Evolutionary conservation across 2,329 filamentous ascomycete genomes (phyloP).

Genomic region (Fusarium sp.): DNA sequence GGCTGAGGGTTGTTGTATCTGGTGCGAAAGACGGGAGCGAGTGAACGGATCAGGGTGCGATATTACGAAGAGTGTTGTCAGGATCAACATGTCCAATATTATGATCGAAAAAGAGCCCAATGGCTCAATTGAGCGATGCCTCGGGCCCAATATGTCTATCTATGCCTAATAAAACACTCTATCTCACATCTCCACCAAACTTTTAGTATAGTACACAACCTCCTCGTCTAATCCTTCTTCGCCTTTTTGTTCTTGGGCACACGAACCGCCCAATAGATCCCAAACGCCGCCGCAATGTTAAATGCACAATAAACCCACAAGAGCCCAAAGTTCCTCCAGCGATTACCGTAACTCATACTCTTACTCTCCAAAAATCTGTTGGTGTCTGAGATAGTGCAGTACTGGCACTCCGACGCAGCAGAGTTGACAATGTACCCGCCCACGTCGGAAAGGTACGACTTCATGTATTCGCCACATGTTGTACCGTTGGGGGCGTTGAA

Average conservation of each 20-base stretch:
- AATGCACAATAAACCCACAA: conserved; percentile 65
- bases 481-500: conserved; percentile 67
- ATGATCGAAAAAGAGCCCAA: neutral
- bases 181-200: neutral
- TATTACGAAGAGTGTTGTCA: no score
- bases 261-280: conserved; percentile 59
- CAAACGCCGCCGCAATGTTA: conserved; percentile 61
- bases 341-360: conserved; percentile 58
- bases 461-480: conserved; percentile 69
- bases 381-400: conserved; percentile 53
- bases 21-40: no score
- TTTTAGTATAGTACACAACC: neutral
- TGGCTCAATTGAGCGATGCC: neutral
- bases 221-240: conserved; percentile 21
- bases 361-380: conserved; percentile 54
- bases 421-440: conserved; percentile 59
- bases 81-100: neutral
- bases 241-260: conserved; percentile 47
- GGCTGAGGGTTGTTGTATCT: no score
- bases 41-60: no score
- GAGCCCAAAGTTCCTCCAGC: conserved; percentile 68
- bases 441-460: conserved; percentile 53
- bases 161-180: neutral
- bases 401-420: conserved; percentile 55
- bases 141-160: neutral